Conservation (phyloP, 805 yeast genomes). For the Starmerella vaccinii region DNA sequence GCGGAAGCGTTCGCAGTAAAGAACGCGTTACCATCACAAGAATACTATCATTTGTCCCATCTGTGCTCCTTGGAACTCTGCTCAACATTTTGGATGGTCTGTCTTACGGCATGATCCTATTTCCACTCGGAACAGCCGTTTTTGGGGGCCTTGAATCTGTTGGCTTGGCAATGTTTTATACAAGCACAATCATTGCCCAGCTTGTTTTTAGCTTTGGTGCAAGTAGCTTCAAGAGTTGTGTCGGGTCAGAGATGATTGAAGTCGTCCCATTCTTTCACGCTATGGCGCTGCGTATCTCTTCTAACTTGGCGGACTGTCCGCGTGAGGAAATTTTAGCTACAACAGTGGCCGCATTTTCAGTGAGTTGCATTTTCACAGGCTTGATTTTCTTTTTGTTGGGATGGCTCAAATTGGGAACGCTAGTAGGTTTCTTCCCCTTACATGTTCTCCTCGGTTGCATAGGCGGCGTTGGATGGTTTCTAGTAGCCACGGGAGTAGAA, state of each 20-base stretch:
- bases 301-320: conserved; percentile 42
- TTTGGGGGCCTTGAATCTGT: conserved; percentile 75
- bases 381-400: conserved; percentile 68
- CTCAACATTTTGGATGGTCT: conserved; percentile 85
- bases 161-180: conserved; percentile 88
- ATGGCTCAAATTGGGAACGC: conserved; percentile 63
- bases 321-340: conserved; percentile 58
- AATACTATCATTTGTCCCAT: conserved; percentile 45
- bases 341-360: conserved; percentile 72
- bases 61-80: conserved; percentile 74
- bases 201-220: conserved; percentile 82
- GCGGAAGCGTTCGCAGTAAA: neutral
- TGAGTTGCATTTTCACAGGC: conserved; percentile 81
- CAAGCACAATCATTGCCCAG: conserved; percentile 84
- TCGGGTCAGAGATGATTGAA: conserved; percentile 97
- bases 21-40: neutral
- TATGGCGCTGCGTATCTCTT: conserved; percentile 69
- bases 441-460: conserved; percentile 95
- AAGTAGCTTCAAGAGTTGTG: conserved; percentile 78
- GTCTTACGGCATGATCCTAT: conserved; percentile 95
- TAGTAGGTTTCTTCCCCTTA: conserved; percentile 92
- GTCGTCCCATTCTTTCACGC: conserved; percentile 97
- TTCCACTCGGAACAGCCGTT: conserved; percentile 74
- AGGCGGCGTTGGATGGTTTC: conserved; percentile 95
- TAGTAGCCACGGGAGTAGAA: conserved; percentile 81